These are phyloP conservation scores for Trichoderma sp. DNA, from an alignment of 2,329 filamentous ascomycete species.

Conservation along the genomic window DNA sequence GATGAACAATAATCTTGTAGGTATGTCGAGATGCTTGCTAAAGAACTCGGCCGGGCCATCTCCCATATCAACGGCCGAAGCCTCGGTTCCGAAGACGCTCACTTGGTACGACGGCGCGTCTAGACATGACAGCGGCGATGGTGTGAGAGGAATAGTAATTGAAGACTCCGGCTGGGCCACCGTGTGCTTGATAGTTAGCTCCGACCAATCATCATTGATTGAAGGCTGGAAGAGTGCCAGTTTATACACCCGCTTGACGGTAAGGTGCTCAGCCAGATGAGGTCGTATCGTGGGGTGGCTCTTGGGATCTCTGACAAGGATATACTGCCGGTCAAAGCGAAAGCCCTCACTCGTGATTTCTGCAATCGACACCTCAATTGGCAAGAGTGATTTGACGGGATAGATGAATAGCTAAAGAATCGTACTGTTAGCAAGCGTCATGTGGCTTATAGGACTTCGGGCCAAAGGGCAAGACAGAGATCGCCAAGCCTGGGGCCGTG, in stretches of 20 bases:
- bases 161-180: slow-evolving; percentile 18
- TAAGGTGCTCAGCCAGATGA: slow-evolving; percentile 22
- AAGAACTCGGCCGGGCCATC: slow-evolving; percentile 23
- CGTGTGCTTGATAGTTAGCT: slow-evolving; percentile 22
- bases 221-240: slow-evolving; percentile 23
- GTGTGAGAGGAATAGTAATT: slow-evolving; percentile 23
- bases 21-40: slow-evolving; percentile 23
- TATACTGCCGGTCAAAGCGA: slow-evolving; percentile 25
- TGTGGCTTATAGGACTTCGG: not conserved
- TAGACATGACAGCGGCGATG: slow-evolving; percentile 20
- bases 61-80: slow-evolving; percentile 23
- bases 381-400: slow-evolving; percentile 24
- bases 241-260: slow-evolving; percentile 21
- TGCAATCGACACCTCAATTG: slow-evolving; percentile 22
- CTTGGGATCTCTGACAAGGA: slow-evolving; percentile 21
- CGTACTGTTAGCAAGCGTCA: not conserved
- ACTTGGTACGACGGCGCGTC: slow-evolving; percentile 20
- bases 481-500: not conserved
- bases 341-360: slow-evolving; percentile 24
- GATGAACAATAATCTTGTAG: slow-evolving; percentile 20
- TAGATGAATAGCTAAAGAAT: slow-evolving; percentile 23
- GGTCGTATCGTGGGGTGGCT: slow-evolving; percentile 1
- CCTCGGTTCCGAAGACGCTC: slow-evolving; percentile 24
- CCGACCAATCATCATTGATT: slow-evolving; percentile 24
- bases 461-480: not conserved